Evolutionary conservation across 805 yeast genomes (phyloP), one percentile per base, ranked within the genome.

Genomic region (Saccharomycopsis fibuligera): DNA sequence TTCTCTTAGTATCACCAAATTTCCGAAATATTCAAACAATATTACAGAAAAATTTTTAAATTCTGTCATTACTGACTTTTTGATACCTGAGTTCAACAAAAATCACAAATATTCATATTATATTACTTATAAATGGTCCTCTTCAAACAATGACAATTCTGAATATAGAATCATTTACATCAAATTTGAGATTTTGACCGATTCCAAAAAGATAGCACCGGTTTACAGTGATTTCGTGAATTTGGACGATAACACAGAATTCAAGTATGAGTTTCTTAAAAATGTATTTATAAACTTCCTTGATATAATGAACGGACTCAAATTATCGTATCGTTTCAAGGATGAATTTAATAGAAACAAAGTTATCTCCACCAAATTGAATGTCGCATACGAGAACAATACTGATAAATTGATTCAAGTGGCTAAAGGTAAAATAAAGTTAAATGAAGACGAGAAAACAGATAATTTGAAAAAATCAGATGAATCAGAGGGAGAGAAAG

Each of bases 51-150:
- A 39, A n/a, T 23, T 48, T 3, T 38, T 50, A 16, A 38, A 41
- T 12, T 25, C n/a, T 25, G 25, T 40, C 1, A 41, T 50, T 10
- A 14, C 3, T 5, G 44, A 37, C 3, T 5, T n/a, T 4, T n/a
- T 48, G 16, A 9, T 47, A 9, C 8, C 27, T 3, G 25, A 38
- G 30, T 47, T 42, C 19, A 12, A 36, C 12, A 40, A 14, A 2
- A 16, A 27, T 12, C 8, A 9, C 19, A 16, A 9, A 9, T 10
- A 16, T 6, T 9, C 9, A 12, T 31, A 14, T n/a, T 27, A 35
- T n/a, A n/a, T 40, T 6, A 14, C 39, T 23, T 50, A 40, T 24
- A 36, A 43, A n/a, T 50, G 54, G 54, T 14, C 54, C 10, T 24
- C 43, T 12, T 42, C 50, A 3, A 33, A 27, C 24, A 30, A 29